Base-by-base conservation (phyloP, 179 eudicot genomes). In the Dionaea muscipula region DNA sequence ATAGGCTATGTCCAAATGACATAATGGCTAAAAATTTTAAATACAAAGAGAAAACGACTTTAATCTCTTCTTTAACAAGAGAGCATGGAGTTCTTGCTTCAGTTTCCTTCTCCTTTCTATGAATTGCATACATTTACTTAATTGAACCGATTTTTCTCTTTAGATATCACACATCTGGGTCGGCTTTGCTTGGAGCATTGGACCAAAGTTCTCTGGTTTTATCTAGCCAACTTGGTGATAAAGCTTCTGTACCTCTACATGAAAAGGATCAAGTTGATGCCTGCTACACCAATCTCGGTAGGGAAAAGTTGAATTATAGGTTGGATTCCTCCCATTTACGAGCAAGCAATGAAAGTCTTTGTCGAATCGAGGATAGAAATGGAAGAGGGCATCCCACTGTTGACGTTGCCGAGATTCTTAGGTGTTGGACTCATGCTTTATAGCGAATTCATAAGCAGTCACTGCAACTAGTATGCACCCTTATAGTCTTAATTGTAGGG, bases 351-450 rank as follows among this genome's bases (percentile, higher is more conserved):
- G 95, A 83, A 31, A 68, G 46, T 46, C 12, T 62, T 55, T 62
- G 79, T 56, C 74, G 79, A 53, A 58, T 58, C 11, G 95, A 90
- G 71, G 95, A 91, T 46, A 79, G 82, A 77, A 70, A 63, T 60
- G 83, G 76, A 59, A 84, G 86, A 80, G 76, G 78, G 55, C 82
- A 90, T 40, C 79, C 88, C 27, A 80, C 88, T 58, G 96, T 91
- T 65, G 98, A 91, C 76, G 78, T 91, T 62, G 96, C 98, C 26
- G 98, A 91, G 66, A 75, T 87, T 43, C 82, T 91, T 65, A 69
- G 98, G 62, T 88, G 96, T 51, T 91, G 98, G 98, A 91, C 96
- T 2, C 98, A 91, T 91, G 94, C 95, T 51, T 73, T 91, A 41
- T 95, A 87, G 56, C 75, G 98, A 55, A 87, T 91, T 64, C 96